These are phyloP conservation scores for Leccinum uliginosum DNA, from an alignment of 768 basidiomycete species.

Conservation along the genomic window DNA sequence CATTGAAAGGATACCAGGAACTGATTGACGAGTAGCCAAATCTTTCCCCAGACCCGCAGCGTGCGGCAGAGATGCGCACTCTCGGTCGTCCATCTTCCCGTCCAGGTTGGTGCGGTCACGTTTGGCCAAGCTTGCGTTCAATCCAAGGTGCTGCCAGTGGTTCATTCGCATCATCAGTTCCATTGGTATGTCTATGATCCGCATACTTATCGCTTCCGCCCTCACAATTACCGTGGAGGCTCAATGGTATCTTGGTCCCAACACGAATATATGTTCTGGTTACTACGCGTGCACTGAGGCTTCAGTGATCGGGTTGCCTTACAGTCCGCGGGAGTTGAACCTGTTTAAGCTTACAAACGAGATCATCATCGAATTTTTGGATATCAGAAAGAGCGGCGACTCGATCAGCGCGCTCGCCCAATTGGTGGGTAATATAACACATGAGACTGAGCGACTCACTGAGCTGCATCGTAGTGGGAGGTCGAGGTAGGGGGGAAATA, in stretches of 20 bases:
- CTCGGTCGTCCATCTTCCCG: constrained; percentile 12
- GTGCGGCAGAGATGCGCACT: constrained; percentile 8
- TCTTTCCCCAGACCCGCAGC: constrained; percentile 2
- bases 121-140: constrained; percentile 12
- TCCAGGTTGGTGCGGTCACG: constrained; percentile 11
- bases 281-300: constrained; percentile 7
- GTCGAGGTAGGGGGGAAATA: constrained; percentile 11
- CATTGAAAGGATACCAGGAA: background rate
- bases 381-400: constrained; percentile 3
- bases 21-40: background rate
- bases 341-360: background rate
- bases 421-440: background rate
- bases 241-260: constrained; percentile 11
- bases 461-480: constrained; percentile 16
- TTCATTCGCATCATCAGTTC: constrained; percentile 9
- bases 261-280: background rate
- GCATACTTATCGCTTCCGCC: no score
- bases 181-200: constrained; percentile 4
- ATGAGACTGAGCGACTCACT: background rate
- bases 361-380: constrained; percentile 14
- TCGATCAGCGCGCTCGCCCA: background rate
- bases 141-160: constrained; percentile 8
- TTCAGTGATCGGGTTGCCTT: constrained; percentile 2
- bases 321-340: constrained; percentile 6
- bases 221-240: constrained; percentile 4